Base-by-base conservation (phyloP, 495 filamentous ascomycete species). In the Glarea lozoyensis region DNA sequence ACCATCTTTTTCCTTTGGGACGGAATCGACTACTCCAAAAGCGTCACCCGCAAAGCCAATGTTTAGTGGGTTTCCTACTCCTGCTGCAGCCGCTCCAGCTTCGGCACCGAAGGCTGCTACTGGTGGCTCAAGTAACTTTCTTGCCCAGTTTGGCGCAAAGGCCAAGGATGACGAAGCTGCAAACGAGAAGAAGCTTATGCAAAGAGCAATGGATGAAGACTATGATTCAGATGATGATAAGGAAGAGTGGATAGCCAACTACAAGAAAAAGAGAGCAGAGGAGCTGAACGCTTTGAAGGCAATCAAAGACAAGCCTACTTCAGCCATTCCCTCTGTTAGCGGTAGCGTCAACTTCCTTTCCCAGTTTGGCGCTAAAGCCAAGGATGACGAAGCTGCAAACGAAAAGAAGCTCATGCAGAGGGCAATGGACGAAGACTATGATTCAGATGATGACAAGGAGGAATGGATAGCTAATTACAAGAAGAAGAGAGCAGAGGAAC, bases 191-290 rank as follows among this genome's bases (percentile, higher is more conserved):
- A 63, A 69, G 27, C 63, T 63, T 34, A 70, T 72, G 45, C 58
- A 54, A 13, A 73, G 72, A 53, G 70, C 71, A 36, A 78, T 71
- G 52, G 68, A 62, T 1, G 73, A 73, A 37, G 73, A 79, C 1
- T 69, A 65, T 39, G 73, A 77, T 45, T 74, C 68, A 0, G 73
- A 75, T 11, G 70, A 74, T 20, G 71, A 73, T 15, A 63, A 70
- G 25, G 65, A 48, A 13, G 68, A 71, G 27, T 71, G 67, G 65
- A 65, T 68, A 39, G 64, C 27, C 50, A 59, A 43, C 59, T 73
- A 48, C 64, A 64, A 73, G 45, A 51, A 62, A 18, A 71, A 72
- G 43, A 60, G 58, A 31, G 34, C 18, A 5, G 43, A 21, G 20
- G 41, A 54, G n/a, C 55, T n/a, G n/a, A 19, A 17, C 20, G 30